Base-by-base conservation (phyloP, 192 early-diverging fungal species). In the Coemansia sp. region DNA sequence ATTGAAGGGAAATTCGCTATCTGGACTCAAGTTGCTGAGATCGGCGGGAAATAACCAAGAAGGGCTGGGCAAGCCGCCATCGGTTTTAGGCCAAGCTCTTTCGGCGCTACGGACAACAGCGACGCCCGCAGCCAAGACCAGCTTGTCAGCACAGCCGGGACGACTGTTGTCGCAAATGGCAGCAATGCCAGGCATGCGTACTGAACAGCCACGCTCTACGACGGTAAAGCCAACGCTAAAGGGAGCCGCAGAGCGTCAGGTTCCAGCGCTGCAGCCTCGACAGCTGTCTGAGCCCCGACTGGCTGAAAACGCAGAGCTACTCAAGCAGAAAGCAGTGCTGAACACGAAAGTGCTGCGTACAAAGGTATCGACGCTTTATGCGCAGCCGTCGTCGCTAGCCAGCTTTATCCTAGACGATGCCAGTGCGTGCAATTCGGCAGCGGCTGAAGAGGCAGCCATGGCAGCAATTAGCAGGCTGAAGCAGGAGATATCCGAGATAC, bases 81-180 rank as follows among this genome's bases (percentile, higher is more conserved):
- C 55, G 15, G 57, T 67, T 18, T 64, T 71, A 18, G 75, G 75
- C 41, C 49, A 64, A 47, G 75, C 68, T 28, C 64, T 78, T 41
- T 69, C 68, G 9, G 68, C 57, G 0, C 65, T 78, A 33, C 65
- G 66, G 26, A 35, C 55, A 40, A 11, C 48, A 19, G 16, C 49
- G 11, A 16, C 28, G 41, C 26, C 39, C 35, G 13, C 30, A 19
- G 12, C 19, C 19, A 46, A 5, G 31, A 13, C 59, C 31, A 35
- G 31, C 28, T 13, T 38, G 37, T 15, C 43, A 18, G 13, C 19
- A 11, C 50, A 40, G 41, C 33, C 53, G 19, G 51, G 59, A 14
- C 31, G 63, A 5, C 43, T 58, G 56, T 50, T 65, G 3, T 58
- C 63, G 36, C 63, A 58, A 30, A 57, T 58, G 33, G 35, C 50